These are phyloP conservation scores for Polyrhizophydium stewartii DNA, from an alignment of 371 early-diverging fungal species.

Conservation along the genomic window DNA sequence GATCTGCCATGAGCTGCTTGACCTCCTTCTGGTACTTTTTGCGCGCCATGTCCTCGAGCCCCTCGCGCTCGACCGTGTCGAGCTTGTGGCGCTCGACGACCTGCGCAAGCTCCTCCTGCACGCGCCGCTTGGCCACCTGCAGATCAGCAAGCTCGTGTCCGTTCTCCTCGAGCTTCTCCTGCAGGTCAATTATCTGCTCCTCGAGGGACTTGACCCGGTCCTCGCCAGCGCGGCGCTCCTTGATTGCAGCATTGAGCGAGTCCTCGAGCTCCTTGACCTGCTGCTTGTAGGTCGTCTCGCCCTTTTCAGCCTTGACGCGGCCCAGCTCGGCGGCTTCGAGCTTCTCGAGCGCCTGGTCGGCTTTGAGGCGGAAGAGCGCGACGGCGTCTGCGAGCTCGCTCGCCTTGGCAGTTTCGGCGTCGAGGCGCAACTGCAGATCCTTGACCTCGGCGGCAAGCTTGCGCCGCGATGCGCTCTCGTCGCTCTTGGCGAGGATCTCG, in stretches of 20 bases:
- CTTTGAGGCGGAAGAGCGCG: conserved; percentile 48
- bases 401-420: conserved; percentile 38
- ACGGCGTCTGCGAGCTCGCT: conserved; percentile 57
- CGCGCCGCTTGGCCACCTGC: conserved; percentile 54
- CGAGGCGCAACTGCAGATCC: conserved; percentile 45
- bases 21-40: conserved; percentile 75
- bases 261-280: conserved; percentile 62
- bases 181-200: conserved; percentile 58
- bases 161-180: conserved; percentile 68
- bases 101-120: conserved; percentile 68
- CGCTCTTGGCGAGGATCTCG: conserved; percentile 57
- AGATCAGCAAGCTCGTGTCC: conserved; percentile 60
- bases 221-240: conserved; percentile 57
- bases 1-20: conserved; percentile 64
- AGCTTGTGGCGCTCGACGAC: conserved; percentile 61
- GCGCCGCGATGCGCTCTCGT: conserved; percentile 43
- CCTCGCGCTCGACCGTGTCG: conserved; percentile 68
- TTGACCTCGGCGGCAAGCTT: conserved; percentile 47
- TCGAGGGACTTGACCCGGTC: conserved; percentile 55
- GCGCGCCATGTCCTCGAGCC: conserved; percentile 46
- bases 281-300: conserved; percentile 43
- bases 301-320: conserved; percentile 60
- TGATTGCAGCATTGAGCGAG: conserved; percentile 48
- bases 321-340: conserved; percentile 60
- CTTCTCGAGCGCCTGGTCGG: conserved; percentile 49